phyloP scores from a whole-genome alignment of 129 eudicot genomes.

The Rutidosis leptorrhynchoides region DNA sequence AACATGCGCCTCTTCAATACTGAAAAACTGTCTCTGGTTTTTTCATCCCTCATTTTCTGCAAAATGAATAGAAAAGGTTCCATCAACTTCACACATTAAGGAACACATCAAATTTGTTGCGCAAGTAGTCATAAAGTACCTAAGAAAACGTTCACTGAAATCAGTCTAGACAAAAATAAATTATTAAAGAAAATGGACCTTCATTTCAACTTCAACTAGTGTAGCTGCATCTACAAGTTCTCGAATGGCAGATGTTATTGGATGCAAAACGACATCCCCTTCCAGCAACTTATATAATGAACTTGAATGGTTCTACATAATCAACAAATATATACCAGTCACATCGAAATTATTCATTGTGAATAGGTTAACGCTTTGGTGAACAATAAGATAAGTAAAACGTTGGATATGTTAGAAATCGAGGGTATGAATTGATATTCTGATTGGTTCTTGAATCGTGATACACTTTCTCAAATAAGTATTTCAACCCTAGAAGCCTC shows the following conservation, averaged over 20 bases:
- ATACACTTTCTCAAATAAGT: too few species aligned
- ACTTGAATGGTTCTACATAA: conserved; percentile 50
- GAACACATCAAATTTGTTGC: background rate
- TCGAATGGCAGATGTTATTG: conserved; percentile 58
- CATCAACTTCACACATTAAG: background rate
- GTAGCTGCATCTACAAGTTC: conserved; percentile 58
- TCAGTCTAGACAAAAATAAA: background rate
- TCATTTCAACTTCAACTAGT: conserved; percentile 54
- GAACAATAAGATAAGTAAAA: background rate
- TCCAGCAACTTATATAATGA: conserved; percentile 41
- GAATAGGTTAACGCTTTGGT: background rate
- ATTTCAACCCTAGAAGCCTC: too few species aligned
- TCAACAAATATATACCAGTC: conserved; percentile 5
- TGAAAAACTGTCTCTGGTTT: conserved; percentile 21
- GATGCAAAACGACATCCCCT: conserved; percentile 50
- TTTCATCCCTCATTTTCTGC: conserved; percentile 57
- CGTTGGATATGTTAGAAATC: too few species aligned
- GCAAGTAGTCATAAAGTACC: background rate
- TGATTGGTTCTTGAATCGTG: too few species aligned
- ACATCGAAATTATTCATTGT: background rate
- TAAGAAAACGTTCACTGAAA: background rate
- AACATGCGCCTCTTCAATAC: conserved; percentile 54
- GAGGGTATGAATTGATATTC: too few species aligned
- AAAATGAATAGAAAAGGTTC: conserved; percentile 11
- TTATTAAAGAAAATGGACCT: conserved; percentile 38